phyloP scores from a whole-genome alignment of 495 filamentous ascomycete species.

The Lasiosphaeris hirsuta region DNA sequence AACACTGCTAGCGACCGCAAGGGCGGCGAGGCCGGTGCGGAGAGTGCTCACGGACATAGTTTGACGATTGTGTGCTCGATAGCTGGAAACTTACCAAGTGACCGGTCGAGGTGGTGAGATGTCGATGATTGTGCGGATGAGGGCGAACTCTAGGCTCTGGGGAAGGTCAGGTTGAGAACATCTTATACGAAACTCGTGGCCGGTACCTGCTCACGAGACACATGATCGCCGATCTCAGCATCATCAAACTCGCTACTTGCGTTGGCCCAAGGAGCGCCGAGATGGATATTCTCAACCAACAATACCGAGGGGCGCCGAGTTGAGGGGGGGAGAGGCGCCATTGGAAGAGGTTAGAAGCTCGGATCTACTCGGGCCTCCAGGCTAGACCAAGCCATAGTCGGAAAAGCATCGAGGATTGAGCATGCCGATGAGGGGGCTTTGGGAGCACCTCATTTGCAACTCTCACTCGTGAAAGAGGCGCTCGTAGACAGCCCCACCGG shows the following conservation, averaged over 20 bases:
- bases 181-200: too few relatives aligned
- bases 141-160: too few relatives aligned
- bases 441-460: too few relatives aligned
- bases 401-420: too few relatives aligned
- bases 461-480: too few relatives aligned
- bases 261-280: too few relatives aligned
- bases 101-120: neutral
- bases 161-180: neutral
- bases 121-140: conserved; percentile 3
- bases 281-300: neutral
- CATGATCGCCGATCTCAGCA: neutral
- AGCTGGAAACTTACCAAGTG: neutral
- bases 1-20: conserved; percentile 11
- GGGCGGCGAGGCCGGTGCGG: conserved; percentile 16
- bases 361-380: too few relatives aligned
- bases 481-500: too few relatives aligned
- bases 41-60: conserved; percentile 16
- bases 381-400: too few relatives aligned
- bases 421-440: too few relatives aligned
- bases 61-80: neutral
- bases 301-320: neutral
- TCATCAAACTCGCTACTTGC: neutral
- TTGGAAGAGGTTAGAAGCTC: too few relatives aligned
- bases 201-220: neutral
- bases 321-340: neutral